These are phyloP conservation scores for Backusella sp. DNA, from an alignment of 192 early-diverging fungal species.

Conservation along the genomic window DNA sequence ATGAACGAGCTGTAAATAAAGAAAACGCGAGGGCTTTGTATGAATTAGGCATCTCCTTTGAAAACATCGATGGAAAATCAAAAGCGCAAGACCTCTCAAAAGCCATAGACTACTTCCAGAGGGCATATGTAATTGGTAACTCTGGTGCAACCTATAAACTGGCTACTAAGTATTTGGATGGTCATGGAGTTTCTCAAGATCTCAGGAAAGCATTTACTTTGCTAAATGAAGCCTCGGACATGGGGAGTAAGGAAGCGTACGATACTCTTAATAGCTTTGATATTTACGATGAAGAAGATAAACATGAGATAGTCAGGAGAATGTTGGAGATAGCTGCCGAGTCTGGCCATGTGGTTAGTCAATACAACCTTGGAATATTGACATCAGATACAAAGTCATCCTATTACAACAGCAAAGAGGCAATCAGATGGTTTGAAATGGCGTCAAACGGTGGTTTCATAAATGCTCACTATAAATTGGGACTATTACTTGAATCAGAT, in stretches of 20 bases:
- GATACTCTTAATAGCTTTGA: background rate
- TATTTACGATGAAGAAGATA: background rate
- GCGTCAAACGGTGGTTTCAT: background rate
- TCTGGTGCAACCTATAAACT: constrained; percentile 5
- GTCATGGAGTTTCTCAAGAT: constrained; percentile 6
- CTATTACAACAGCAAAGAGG: background rate
- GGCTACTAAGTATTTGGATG: background rate
- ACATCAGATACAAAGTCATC: no score
- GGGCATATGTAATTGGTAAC: constrained; percentile 5
- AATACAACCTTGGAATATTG: background rate
- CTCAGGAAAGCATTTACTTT: background rate
- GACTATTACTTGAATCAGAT: background rate
- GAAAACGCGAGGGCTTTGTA: background rate
- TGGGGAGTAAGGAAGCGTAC: no score
- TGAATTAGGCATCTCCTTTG: no score
- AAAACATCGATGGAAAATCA: no score
- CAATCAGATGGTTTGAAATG: background rate
- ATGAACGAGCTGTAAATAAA: background rate
- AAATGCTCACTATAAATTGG: background rate
- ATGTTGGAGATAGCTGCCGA: background rate
- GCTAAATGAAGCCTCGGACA: background rate
- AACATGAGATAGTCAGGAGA: background rate
- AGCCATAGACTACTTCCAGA: constrained; percentile 14
- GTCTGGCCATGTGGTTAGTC: background rate
- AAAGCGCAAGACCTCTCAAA: background rate